These are phyloP conservation scores for Bondarzewia mesenterica DNA, from an alignment of 1,284 basidiomycete species.

Conservation along the genomic window DNA sequence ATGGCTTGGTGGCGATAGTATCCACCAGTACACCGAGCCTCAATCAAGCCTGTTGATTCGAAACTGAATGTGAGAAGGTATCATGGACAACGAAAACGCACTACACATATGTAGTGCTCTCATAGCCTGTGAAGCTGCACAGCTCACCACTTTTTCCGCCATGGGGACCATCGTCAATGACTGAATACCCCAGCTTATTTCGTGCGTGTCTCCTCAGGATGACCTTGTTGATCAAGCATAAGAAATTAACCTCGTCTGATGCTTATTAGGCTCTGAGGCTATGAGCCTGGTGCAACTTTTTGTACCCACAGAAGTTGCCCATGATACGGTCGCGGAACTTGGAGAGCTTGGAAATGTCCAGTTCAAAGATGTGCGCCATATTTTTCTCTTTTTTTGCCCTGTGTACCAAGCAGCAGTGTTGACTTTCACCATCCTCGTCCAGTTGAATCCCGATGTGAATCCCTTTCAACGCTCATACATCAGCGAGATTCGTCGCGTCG, in stretches of 20 bases:
- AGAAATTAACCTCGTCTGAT: conserved; percentile 8
- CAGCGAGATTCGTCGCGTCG: conserved; percentile 88
- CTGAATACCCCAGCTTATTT: conserved; percentile 79
- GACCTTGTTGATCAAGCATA: background rate
- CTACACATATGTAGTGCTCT: too few relatives aligned
- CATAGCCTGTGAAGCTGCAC: too few relatives aligned
- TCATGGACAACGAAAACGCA: too few relatives aligned
- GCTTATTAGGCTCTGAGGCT: conserved; percentile 72
- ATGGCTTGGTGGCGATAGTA: too few relatives aligned
- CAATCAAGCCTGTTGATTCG: too few relatives aligned
- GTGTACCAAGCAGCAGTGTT: background rate
- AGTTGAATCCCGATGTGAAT: conserved; percentile 90
- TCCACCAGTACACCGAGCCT: too few relatives aligned
- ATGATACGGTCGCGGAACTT: conserved; percentile 92
- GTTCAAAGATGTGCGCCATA: conserved; percentile 94
- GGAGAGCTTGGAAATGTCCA: conserved; percentile 95
- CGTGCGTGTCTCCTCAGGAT: conserved; percentile 40
- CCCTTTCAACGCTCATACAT: conserved; percentile 99
- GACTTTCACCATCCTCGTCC: too few relatives aligned
- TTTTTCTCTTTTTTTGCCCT: background rate
- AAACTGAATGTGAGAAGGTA: too few relatives aligned
- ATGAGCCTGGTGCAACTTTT: conserved; percentile 99
- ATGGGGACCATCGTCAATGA: conserved; percentile 55
- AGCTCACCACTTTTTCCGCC: conserved; percentile 1
- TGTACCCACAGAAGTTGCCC: conserved; percentile 95